These are phyloP conservation scores for Saturnispora quitensis DNA, from an alignment of 805 yeast species.

Conservation along the genomic window DNA sequence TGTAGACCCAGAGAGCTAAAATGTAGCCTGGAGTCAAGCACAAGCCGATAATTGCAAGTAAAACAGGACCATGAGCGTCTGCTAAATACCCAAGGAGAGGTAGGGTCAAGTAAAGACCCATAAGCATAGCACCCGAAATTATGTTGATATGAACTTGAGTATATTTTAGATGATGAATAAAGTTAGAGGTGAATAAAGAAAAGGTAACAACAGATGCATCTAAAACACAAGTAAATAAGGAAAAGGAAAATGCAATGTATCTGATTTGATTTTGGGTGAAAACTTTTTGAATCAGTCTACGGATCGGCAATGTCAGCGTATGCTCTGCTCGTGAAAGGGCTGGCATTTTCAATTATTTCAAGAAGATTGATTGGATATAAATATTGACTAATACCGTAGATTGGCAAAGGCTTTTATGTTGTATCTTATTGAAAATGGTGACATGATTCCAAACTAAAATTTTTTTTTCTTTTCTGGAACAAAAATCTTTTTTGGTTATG, in stretches of 20 bases:
- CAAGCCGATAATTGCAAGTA: slow-evolving; percentile 53
- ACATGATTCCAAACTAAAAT: not conserved
- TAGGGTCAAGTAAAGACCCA: slow-evolving; percentile 78
- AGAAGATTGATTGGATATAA: not conserved
- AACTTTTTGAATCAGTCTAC: slow-evolving; percentile 33
- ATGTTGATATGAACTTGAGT: slow-evolving; percentile 57
- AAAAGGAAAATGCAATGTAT: slow-evolving; percentile 43
- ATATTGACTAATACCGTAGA: not conserved
- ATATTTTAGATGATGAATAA: slow-evolving; percentile 50
- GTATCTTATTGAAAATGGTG: not conserved
- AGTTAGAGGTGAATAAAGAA: slow-evolving; percentile 66
- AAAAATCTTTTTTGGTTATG: no score
- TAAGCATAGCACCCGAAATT: slow-evolving; percentile 62
- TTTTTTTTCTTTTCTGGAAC: not conserved
- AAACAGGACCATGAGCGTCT: slow-evolving; percentile 77
- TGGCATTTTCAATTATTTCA: slow-evolving; percentile 8
- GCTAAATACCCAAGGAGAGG: slow-evolving; percentile 78
- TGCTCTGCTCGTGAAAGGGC: slow-evolving; percentile 28
- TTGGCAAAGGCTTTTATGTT: not conserved
- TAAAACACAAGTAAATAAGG: slow-evolving; percentile 57
- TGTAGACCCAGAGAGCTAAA: slow-evolving; percentile 33
- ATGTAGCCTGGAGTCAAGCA: slow-evolving; percentile 63
- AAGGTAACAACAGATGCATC: slow-evolving; percentile 80
- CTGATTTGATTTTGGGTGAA: slow-evolving; percentile 36
- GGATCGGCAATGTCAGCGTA: slow-evolving; percentile 35